Base-by-base conservation (phyloP, 1,284 basidiomycete genomes). In the Ceratobasidium sp. region DNA sequence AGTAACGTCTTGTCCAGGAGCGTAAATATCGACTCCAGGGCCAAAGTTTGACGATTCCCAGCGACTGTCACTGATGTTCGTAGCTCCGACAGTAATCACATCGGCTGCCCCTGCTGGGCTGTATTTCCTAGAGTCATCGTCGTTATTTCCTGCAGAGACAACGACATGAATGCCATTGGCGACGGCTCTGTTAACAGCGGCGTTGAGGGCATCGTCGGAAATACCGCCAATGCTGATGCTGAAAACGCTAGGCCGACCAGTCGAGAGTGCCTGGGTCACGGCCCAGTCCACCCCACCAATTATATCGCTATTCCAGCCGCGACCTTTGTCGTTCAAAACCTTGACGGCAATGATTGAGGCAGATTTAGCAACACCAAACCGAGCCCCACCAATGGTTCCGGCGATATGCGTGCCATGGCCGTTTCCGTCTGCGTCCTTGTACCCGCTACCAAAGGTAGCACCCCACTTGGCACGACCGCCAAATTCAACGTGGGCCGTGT, bases 291-390 rank as follows among this genome's bases (percentile, higher is more conserved):
- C 72, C 1, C 74, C 76, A n/a, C 70, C 44, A 50, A 76, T 63
- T 41, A 76, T 54, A 28, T 73, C 73, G 44, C 92, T 91, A 95
- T 98, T 98, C 74, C 91, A 88, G 18, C 97, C 97, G 74, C 91
- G 93, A 57, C 98, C 97, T 78, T 95, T 92, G 64, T 91, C 89
- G 38, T 95, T 94, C 64, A 99, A 88, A 21, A 99, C 98, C 87
- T 99, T 99, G 84, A 99, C 96, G 62, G 97, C 98, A 77, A 95
- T 89, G 76, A 99, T 87, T 35, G 32, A 50, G 30, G 59, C 57
- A 13, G 21, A 38, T 26, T 63, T 62, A n/a, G 71, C 71, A 9
- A 64, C 47, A 16, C 69, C 73, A 23, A 58, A 72, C n/a, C n/a
- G 72, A 6, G 5, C 23, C 28, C 73, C 70, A 50, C 16, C 73